Percentiles rank a stretch among this genome's conserved stretches.
phyloP scores from a whole-genome alignment of 306 rosid genomes.

The Citrullus colocynthis region DNA sequence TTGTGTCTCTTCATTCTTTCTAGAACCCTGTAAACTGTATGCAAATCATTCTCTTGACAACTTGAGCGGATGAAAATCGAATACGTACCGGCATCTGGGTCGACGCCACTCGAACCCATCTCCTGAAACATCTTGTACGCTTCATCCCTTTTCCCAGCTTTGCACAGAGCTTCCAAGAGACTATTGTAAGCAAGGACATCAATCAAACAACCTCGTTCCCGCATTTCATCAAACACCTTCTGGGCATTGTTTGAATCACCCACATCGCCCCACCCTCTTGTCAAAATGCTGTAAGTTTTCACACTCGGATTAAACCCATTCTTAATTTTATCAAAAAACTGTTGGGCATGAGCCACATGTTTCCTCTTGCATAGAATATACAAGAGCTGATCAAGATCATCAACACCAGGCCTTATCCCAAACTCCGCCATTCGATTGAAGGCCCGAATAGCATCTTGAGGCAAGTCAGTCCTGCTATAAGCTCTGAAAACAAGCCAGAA shows the following conservation, averaged over 20 bases:
- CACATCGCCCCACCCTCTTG: slow-evolving; percentile 64
- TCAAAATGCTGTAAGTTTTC: slow-evolving; percentile 62
- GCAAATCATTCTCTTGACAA: slow-evolving; percentile 50
- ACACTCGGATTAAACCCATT: slow-evolving; percentile 28
- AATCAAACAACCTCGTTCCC: slow-evolving; percentile 32
- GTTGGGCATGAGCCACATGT: slow-evolving; percentile 55
- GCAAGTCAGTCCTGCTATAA: slow-evolving; percentile 59
- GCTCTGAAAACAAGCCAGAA: slow-evolving; percentile 70
- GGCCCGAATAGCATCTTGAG: slow-evolving; percentile 64
- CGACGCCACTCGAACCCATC: slow-evolving; percentile 37
- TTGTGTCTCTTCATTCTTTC: slow-evolving; percentile 46
- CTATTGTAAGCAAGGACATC: slow-evolving; percentile 68
- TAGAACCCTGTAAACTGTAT: slow-evolving; percentile 57
- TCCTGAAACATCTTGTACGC: slow-evolving; percentile 40
- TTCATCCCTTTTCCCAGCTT: slow-evolving; percentile 49
- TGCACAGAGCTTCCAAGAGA: slow-evolving; percentile 58
- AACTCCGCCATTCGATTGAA: slow-evolving; percentile 69
- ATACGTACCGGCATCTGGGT: slow-evolving; percentile 57
- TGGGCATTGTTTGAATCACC: slow-evolving; percentile 43
- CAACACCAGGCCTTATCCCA: slow-evolving; percentile 41
- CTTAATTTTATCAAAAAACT: slow-evolving; percentile 54
- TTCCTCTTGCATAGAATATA: slow-evolving; percentile 51
- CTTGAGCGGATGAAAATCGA: slow-evolving; percentile 59
- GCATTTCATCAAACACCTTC: slow-evolving; percentile 70
- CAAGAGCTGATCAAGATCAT: slow-evolving; percentile 65